Evolutionary conservation across 805 yeast species (phyloP).

Genomic region (Metschnikowia proteae): DNA sequence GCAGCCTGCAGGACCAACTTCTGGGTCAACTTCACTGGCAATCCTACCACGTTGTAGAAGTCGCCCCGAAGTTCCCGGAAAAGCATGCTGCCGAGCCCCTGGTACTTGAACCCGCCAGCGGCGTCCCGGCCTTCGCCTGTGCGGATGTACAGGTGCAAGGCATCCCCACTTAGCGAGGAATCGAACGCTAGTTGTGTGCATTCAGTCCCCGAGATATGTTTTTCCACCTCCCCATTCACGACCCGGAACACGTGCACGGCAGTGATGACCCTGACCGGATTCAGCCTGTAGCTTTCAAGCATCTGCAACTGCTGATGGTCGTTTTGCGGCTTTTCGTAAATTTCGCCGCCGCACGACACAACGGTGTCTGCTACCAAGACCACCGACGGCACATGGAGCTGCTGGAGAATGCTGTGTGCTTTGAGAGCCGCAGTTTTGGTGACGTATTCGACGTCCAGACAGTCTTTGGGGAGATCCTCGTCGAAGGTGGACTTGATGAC

Average conservation of each 20-base stretch:
- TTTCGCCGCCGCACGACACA: conserved; percentile 50
- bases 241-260: conserved; percentile 28
- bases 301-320: conserved; percentile 26
- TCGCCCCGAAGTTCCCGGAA: conserved; percentile 71
- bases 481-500: conserved; percentile 66
- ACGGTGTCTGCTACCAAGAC: conserved; percentile 80
- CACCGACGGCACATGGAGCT: conserved; percentile 22
- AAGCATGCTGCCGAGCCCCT: conserved; percentile 65
- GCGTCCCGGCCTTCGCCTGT: conserved; percentile 74
- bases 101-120: conserved; percentile 92
- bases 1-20: background rate
- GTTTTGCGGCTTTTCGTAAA: conserved; percentile 73
- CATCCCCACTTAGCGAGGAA: conserved; percentile 48
- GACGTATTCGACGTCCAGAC: conserved; percentile 55
- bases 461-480: conserved; percentile 65
- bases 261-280: conserved; percentile 32
- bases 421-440: conserved; percentile 65
- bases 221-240: conserved; percentile 6
- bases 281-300: conserved; percentile 24
- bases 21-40: conserved; percentile 48
- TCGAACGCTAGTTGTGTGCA: conserved; percentile 46
- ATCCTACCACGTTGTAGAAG: conserved; percentile 80
- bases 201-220: conserved; percentile 15
- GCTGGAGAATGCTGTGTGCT: conserved; percentile 55
- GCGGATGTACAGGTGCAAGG: conserved; percentile 58